These are phyloP conservation scores for Gossypium australe DNA, from an alignment of 345 rosid species.

Conservation along the genomic window DNA sequence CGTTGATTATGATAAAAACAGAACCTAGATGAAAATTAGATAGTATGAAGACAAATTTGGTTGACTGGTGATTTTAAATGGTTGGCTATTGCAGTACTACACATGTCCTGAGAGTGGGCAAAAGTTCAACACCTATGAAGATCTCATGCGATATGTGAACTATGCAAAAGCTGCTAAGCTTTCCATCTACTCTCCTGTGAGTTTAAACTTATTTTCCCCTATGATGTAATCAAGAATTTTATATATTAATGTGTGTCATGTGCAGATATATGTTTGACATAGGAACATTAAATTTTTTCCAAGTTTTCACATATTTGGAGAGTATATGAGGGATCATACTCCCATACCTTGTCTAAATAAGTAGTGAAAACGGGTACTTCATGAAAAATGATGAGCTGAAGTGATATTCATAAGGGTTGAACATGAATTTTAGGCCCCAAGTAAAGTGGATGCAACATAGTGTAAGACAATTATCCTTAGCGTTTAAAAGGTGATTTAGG, in stretches of 20 bases:
- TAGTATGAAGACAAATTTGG: background rate
- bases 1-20: background rate
- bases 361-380: background rate
- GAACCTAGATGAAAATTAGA: background rate
- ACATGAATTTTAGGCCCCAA: background rate
- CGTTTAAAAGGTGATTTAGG: background rate
- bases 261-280: background rate
- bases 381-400: background rate
- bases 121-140: conserved; percentile 17
- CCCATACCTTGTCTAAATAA: background rate
- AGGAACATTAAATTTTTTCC: background rate
- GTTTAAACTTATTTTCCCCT: conserved; percentile 11
- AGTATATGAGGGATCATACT: background rate
- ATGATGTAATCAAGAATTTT: background rate
- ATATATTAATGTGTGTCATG: background rate
- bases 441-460: background rate
- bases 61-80: conserved; percentile 7
- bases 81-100: conserved; percentile 22
- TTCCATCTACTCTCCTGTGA: conserved; percentile 24
- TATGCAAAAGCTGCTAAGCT: conserved; percentile 20
- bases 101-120: conserved; percentile 20
- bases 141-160: conserved; percentile 28
- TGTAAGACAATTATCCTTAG: background rate
- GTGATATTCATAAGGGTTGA: background rate
- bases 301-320: background rate